phyloP scores from a whole-genome alignment of 2,329 filamentous ascomycete genomes.

The Geosmithia flava region DNA sequence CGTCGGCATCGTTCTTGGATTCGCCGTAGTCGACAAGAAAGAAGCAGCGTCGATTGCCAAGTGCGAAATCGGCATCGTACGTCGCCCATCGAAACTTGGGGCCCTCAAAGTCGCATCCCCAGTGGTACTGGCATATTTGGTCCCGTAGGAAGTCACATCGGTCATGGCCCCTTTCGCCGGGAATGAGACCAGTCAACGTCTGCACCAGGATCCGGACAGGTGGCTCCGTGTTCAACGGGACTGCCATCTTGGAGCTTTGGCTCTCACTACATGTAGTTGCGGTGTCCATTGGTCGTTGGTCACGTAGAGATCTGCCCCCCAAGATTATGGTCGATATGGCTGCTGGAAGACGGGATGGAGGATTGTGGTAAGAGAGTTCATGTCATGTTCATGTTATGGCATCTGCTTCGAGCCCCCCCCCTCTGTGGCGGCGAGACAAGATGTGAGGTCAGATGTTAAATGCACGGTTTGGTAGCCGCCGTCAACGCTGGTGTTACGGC shows the following conservation, averaged over 20 bases:
- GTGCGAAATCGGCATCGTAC: neutral
- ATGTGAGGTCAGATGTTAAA: too few species aligned
- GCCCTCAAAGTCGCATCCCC: neutral
- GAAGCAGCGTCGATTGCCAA: neutral
- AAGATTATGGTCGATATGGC: neutral
- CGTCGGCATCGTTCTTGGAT: conserved; percentile 1
- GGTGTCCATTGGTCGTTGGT: neutral
- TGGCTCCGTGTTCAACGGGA: neutral
- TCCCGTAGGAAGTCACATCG: neutral
- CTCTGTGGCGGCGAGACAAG: too few species aligned
- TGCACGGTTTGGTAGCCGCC: too few species aligned
- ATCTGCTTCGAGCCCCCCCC: too few species aligned
- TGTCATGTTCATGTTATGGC: too few species aligned
- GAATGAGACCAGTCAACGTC: neutral
- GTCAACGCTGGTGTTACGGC: too few species aligned
- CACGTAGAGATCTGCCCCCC: neutral
- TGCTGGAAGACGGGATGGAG: neutral
- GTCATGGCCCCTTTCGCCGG: neutral
- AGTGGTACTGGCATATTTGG: conserved; percentile 1
- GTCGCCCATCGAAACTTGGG: neutral
- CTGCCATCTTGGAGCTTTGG: neutral
- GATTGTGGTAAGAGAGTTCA: too few species aligned
- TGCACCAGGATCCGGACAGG: conserved; percentile 1
- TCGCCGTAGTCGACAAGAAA: conserved; percentile 1
- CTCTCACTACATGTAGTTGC: neutral